These are phyloP conservation scores for Penicillium dipodomyicola DNA, from an alignment of 495 filamentous ascomycete species.

Conservation along the genomic window DNA sequence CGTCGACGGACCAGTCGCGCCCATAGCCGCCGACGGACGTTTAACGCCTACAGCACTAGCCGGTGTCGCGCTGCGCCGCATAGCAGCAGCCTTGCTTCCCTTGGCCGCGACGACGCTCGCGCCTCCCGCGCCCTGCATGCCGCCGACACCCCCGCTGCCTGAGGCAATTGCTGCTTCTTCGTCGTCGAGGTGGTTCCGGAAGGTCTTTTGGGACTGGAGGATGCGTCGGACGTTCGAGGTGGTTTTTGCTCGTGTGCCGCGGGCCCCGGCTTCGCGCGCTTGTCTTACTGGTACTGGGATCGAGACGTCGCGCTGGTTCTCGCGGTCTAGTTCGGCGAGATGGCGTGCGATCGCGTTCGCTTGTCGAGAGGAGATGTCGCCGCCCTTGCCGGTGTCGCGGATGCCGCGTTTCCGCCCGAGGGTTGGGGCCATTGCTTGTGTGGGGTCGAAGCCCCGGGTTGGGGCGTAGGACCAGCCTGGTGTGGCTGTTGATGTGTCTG, in stretches of 20 bases:
- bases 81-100: constrained; percentile 13
- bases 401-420: constrained; percentile 63
- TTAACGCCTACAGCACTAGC: constrained; percentile 18
- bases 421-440: constrained; percentile 56
- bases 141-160: constrained; percentile 12
- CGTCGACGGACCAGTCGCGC: constrained; percentile 12
- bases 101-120: constrained; percentile 41
- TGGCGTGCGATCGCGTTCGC: constrained; percentile 73
- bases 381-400: constrained; percentile 50
- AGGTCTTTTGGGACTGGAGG: constrained; percentile 86
- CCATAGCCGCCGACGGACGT: constrained; percentile 18
- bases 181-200: constrained; percentile 86
- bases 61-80: constrained; percentile 40
- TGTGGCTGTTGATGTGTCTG: constrained; percentile 61
- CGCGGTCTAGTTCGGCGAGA: constrained; percentile 74
- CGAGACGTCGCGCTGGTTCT: constrained; percentile 68
- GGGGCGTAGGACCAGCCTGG: constrained; percentile 90
- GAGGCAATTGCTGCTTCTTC: constrained; percentile 64
- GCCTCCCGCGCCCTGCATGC: constrained; percentile 3
- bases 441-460: constrained; percentile 62
- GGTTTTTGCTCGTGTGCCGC: constrained; percentile 56
- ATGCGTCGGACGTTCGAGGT: constrained; percentile 86
- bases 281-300: constrained; percentile 62
- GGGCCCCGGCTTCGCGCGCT: constrained; percentile 44
- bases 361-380: constrained; percentile 69